A percentile compares a stretch with the other conserved stretches of the same genome.
phyloP scores from a whole-genome alignment of 306 rosid genomes.

The Prunus mira region DNA sequence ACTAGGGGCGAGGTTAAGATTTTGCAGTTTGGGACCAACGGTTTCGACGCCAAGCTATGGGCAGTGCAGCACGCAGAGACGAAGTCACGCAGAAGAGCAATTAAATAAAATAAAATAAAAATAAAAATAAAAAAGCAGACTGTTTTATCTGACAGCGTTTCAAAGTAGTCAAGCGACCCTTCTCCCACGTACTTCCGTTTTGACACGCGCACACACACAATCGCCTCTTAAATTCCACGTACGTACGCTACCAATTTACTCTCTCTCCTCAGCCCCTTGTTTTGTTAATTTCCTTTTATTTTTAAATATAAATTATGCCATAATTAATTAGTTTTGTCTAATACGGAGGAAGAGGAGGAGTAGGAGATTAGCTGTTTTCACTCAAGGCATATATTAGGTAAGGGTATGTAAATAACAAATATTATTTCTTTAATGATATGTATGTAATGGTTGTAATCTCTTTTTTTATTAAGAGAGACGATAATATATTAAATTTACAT shows the following conservation, averaged over 20 bases:
- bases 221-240: not conserved
- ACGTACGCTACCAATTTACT: not conserved
- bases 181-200: not conserved
- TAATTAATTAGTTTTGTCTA: not conserved
- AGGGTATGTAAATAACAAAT: too few species aligned
- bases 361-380: not conserved
- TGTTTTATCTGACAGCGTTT: conserved; percentile 4
- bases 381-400: too few species aligned
- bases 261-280: not conserved
- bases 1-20: conserved; percentile 12
- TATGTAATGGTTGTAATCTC: too few species aligned
- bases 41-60: conserved; percentile 54
- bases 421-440: not conserved
- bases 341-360: too few species aligned
- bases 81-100: not conserved
- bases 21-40: conserved; percentile 27
- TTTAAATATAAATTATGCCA: not conserved
- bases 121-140: not conserved
- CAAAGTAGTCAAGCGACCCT: not conserved
- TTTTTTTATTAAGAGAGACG: fast-evolving
- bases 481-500: too few species aligned
- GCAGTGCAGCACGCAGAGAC: conserved; percentile 10
- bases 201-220: not conserved
- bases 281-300: too few species aligned
- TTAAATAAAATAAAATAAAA: not conserved